These are phyloP conservation scores for Actinomortierella ambigua DNA, from an alignment of 371 early-diverging fungal genomes.

Conservation along the genomic window DNA sequence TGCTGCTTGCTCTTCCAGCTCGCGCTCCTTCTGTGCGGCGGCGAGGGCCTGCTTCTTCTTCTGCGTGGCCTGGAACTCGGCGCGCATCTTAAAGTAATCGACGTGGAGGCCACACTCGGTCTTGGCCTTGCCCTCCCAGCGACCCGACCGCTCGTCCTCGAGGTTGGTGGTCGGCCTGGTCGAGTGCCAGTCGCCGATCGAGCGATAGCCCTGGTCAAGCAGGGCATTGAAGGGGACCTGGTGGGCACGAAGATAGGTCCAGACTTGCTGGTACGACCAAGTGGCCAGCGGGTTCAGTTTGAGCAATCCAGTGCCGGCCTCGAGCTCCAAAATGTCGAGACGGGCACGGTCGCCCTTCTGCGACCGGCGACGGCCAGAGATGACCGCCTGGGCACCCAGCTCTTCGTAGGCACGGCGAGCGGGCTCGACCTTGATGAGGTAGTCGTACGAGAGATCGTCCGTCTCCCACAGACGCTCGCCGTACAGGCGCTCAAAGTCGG, in stretches of 20 bases:
- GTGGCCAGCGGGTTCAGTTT: conserved; percentile 89
- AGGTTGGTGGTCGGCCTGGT: conserved; percentile 73
- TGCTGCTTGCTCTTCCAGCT: conserved; percentile 4
- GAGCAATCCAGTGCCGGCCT: conserved; percentile 74
- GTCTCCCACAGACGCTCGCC: conserved; percentile 84
- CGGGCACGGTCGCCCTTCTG: conserved; percentile 84
- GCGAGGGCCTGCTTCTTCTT: conserved; percentile 47
- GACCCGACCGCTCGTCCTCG: conserved; percentile 86
- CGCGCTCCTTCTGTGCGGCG: conserved; percentile 16
- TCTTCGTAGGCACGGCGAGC: conserved; percentile 86
- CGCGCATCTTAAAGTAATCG: conserved; percentile 92
- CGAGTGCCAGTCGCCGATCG: conserved; percentile 93
- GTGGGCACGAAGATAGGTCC: conserved; percentile 83
- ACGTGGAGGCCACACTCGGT: conserved; percentile 95
- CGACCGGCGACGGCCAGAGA: conserved; percentile 90
- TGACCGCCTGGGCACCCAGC: conserved; percentile 74
- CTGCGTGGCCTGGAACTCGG: conserved; percentile 55
- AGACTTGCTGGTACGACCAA: conserved; percentile 90
- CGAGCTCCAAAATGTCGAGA: conserved; percentile 84
- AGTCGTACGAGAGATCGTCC: conserved; percentile 86
- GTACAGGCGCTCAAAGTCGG: conserved; percentile 73
- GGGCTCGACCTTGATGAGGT: conserved; percentile 92
- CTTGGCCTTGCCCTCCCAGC: conserved; percentile 90
- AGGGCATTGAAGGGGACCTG: conserved; percentile 90
- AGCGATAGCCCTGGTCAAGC: conserved; percentile 89